Evolutionary conservation across 2,329 filamentous ascomycete species (phyloP).

Genomic region (Rhinocladiella similis): DNA sequence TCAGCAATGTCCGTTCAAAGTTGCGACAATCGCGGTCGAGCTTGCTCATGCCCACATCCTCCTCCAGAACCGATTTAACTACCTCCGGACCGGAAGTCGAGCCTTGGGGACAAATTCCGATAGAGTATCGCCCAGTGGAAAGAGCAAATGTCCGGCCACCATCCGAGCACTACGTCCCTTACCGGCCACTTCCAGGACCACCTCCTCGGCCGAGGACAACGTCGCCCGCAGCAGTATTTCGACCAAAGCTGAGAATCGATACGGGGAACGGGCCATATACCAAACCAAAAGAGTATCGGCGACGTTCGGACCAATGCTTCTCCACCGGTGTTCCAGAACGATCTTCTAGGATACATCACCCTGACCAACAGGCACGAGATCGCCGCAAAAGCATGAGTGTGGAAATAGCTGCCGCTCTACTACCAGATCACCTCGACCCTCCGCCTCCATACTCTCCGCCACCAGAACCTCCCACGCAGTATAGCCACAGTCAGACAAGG

Average conservation of each 20-base stretch:
- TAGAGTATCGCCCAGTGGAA: constrained; percentile 15
- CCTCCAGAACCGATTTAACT: background rate
- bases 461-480: background rate
- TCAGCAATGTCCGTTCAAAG: constrained; percentile 16
- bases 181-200: constrained; percentile 13
- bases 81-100: background rate
- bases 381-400: constrained; percentile 13
- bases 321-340: constrained; percentile 6
- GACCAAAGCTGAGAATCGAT: background rate
- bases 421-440: constrained; percentile 20
- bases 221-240: constrained; percentile 3
- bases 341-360: background rate
- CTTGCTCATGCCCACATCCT: constrained; percentile 1
- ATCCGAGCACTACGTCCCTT: constrained; percentile 10
- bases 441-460: constrained; percentile 20
- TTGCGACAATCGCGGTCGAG: constrained; percentile 20
- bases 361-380: background rate
- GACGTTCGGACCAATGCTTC: constrained; percentile 12
- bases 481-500: background rate
- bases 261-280: constrained; percentile 6
- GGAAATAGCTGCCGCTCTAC: constrained; percentile 21
- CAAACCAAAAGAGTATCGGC: constrained; percentile 13
- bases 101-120: constrained; percentile 16
- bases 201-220: constrained; percentile 18
- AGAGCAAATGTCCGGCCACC: constrained; percentile 7